Evolutionary conservation across 805 yeast genomes (phyloP), one percentile per base, ranked within the genome.

Genomic region (Candida schatavii): DNA sequence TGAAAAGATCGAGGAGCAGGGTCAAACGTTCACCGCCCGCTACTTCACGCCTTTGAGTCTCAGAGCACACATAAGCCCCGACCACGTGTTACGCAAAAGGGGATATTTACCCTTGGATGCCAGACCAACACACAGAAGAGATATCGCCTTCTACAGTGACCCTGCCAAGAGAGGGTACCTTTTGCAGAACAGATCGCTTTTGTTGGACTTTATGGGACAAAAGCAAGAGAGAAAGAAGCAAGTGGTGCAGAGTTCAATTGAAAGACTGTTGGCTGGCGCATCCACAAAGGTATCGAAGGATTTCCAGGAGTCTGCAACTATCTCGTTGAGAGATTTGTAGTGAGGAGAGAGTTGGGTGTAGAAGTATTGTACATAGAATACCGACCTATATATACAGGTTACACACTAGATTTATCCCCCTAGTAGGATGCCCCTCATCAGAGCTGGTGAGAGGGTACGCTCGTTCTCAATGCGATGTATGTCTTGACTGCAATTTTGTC

Each of bases 101-200:
- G 96, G 95, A 14, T 80, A 88, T 49, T 61, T 90, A 13, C 98
- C 98, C 35, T 61, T 88, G 49, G 81, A 78, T 40, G 89, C 97
- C 1, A 80, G 89, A 62, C 99, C 99, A 11, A 84, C 83, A 6
- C 81, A 78, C 52, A 80, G 86, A 65, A 84, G 87, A 64, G 88
- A 85, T 56, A 81, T 91, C 43, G 80, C 79, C 44, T 88, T 74
- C 63, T 91, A 93, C 67, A 78, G 88, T 37, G 75, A 80, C 58
- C 74, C 76, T 2, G 80, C 72, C 28, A 80, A 80, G 56, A 77
- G 88, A 50, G 99, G 99, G 5, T 91, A 88, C 58, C 65, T 89
- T 46, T 63, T 66, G 52, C 54, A 68, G 40, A 65, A 69, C 49
- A 56, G 58, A 7, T 55, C 65, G n/a, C 47, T 66, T 37, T 62